These are phyloP conservation scores for Hypoxylon lenormandii DNA, from an alignment of 495 filamentous ascomycete species.

Conservation along the genomic window DNA sequence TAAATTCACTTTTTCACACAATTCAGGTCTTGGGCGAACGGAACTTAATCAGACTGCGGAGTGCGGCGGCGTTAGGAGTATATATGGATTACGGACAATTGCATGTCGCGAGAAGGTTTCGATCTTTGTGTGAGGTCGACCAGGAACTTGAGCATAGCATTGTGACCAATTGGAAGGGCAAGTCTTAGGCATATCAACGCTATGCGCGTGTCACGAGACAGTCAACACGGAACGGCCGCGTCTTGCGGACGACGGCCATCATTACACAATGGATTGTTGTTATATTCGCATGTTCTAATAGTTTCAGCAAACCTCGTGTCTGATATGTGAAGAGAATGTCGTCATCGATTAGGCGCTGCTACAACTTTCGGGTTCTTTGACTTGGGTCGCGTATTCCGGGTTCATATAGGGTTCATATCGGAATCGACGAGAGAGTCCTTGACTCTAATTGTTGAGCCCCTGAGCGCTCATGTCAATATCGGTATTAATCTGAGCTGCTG, in stretches of 20 bases:
- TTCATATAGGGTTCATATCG: too few relatives aligned
- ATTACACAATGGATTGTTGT: neutral
- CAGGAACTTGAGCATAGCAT: conserved; percentile 26
- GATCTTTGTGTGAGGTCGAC: conserved; percentile 21
- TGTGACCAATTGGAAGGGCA: conserved; percentile 15
- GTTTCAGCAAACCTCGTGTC: neutral
- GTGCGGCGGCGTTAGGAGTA: conserved; percentile 40
- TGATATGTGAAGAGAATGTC: neutral
- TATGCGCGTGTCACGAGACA: conserved; percentile 7
- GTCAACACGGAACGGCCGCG: conserved; percentile 18
- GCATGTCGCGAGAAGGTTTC: conserved; percentile 23
- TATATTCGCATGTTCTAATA: neutral
- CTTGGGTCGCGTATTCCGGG: too few relatives aligned
- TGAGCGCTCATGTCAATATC: too few relatives aligned
- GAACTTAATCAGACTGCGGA: conserved; percentile 30
- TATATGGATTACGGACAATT: conserved; percentile 22
- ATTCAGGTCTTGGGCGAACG: conserved; percentile 26
- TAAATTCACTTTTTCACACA: conserved; percentile 29
- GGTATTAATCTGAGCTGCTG: neutral
- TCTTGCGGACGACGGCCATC: neutral
- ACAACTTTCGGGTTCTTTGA: neutral
- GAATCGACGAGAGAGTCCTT: neutral
- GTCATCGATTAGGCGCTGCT: neutral
- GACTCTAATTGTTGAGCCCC: too few relatives aligned
- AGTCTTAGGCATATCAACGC: conserved; percentile 6